Base-by-base conservation (phyloP, 805 yeast genomes). In the Blastobotrys americana region DNA sequence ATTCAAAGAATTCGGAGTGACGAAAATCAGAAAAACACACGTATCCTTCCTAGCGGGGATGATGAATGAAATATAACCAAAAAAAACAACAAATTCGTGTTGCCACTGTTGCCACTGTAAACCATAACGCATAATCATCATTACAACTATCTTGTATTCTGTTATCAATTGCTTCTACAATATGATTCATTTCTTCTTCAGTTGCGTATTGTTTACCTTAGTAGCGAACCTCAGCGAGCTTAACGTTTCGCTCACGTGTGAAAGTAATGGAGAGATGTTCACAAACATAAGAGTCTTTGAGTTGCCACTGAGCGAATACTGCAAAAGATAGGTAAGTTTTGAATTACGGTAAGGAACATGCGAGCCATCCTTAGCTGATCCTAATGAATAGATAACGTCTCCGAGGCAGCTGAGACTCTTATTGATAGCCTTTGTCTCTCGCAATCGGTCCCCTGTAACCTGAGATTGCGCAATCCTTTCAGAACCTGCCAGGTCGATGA, bases 221-320 rank as follows among this genome's bases (percentile, higher is more conserved):
- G 86, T 77, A 0, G 97, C 97, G 70, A 90, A 90, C 42, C 97
- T 69, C 40, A 93, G 69, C 0, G 96, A 85, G 57, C 85, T 87
- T 25, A 89, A 54, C 1, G 95, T 83, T 59, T 93, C 98, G 52
- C 71, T 76, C 34, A 80, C 69, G 59, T 85, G 84, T 13, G 64
- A 64, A 8, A 59, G 60, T 41, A 74, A 65, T 2, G 95, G 88
- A 1, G 95, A 83, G 0, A 89, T 72, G 55, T 87, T 89, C 13
- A 88, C 96, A 70, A 90, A 83, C 96, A 90, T 88, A 47, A 90
- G 69, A 0, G 96, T 87, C 63, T 90, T 93, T 2, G 96, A 84
- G 45, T 77, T 74, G 0, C 96, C 96, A 4, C 83, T 79, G 20
- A 90, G 69, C 13, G 96, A 87, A 57, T 84, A 79, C 56, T 88